These are phyloP conservation scores for Podaxis pistillaris DNA, from an alignment of 768 basidiomycete genomes.

Conservation along the genomic window DNA sequence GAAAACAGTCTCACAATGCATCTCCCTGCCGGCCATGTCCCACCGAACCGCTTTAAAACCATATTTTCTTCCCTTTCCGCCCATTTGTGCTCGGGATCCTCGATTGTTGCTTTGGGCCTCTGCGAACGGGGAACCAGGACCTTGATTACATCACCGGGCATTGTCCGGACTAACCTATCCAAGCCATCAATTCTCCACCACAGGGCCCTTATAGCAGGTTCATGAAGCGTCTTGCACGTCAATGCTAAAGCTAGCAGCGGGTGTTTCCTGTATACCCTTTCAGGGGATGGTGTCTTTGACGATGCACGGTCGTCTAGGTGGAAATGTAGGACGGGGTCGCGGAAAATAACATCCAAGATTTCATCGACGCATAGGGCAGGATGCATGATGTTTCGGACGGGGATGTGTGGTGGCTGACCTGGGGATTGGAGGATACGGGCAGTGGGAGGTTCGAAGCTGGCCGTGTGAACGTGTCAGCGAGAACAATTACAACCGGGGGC, in stretches of 20 bases:
- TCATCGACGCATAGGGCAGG: neutral
- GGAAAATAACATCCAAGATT: slow-evolving; percentile 3
- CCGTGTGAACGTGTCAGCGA: neutral
- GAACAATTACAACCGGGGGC: neutral
- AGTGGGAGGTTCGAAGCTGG: neutral
- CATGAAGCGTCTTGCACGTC: slow-evolving; percentile 7
- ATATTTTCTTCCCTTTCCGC: neutral
- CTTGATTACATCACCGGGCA: neutral
- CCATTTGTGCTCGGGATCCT: neutral
- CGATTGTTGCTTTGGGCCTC: neutral
- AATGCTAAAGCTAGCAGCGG: neutral
- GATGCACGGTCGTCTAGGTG: neutral
- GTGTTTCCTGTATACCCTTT: neutral
- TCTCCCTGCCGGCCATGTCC: neutral
- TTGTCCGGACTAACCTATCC: neutral
- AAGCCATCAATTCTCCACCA: slow-evolving; percentile 1
- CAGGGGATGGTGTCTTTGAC: neutral
- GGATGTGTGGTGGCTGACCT: neutral
- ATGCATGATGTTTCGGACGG: neutral
- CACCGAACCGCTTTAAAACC: neutral
- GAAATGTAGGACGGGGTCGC: neutral
- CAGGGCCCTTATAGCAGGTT: neutral
- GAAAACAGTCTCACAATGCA: neutral
- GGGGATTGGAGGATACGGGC: neutral
- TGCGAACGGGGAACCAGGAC: neutral